Base-by-base conservation (phyloP, 176 grass and related monocot genomes). In the Elaeis guineensis region DNA sequence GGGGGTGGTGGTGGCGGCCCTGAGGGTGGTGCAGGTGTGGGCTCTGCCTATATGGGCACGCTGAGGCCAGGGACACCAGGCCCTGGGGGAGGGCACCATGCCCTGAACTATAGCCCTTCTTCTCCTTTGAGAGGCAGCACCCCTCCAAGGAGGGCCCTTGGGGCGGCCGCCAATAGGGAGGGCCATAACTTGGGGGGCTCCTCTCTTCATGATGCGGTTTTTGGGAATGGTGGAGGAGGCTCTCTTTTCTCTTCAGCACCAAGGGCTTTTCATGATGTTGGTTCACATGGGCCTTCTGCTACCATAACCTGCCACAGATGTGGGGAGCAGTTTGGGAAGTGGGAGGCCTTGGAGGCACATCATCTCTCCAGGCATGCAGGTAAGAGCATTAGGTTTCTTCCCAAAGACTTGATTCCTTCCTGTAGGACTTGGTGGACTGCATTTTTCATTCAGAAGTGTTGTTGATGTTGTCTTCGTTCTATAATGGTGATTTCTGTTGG, bases 341-440 rank as follows among this genome's bases (percentile, higher is more conserved):
- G 44, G 65, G 74, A 70, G 21, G 62, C 49, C 17, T 67, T 93
- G 25, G 83, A 93, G 44, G 69, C 74, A 50, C 89, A 93, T 44
- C 89, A 87, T 74, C 73, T 84, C 56, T 71, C 75, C 58, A 81
- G 54, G 35, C 89, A 93, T 67, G 80, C 89, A 19, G 79, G 87
- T 90, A 15, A 61, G 3, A 20, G 23, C 35, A 44, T 44, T 44
- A 12, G 35, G 35, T 44, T 44, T 39, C 11, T 12, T 44, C 11
- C 35, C 35, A 12, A 12, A 44, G 8, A 44, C 11, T 44, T 44
- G 6, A 14, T 12, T 12, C 35, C 35, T 44, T 12, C 1, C 2
- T 44, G 35, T 44, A 44, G 35, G 35, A 44, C 9, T 44, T 44
- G 2, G 11, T 44, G 14, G 35, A 44, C 35, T 44, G 35, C 35